Evolutionary conservation across 23 red algal genomes (phyloP), one percentile per base, ranked within the genome.

Genomic region (Gracilariopsis chorda): DNA sequence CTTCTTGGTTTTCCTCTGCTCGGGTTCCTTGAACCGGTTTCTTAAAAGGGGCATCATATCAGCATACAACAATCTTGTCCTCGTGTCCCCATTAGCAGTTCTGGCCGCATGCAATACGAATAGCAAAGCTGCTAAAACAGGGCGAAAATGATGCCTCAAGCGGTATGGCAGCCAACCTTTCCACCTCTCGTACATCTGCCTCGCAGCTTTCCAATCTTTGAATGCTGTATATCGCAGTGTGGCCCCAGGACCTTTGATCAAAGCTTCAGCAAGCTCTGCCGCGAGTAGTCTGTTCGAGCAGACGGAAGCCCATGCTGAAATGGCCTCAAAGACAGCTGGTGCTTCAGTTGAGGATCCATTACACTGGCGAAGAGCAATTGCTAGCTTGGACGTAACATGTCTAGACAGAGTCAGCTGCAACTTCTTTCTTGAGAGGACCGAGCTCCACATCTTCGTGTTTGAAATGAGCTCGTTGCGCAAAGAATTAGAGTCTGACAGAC

Each of bases 31-130:
- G 67, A 89, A 89, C 23, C 44, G 42, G 78, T 89, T 89, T 36
- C 65, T 77, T 17, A 89, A 23, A 12, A 89, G 69, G 29, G 59
- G 42, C 2, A 16, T 49, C 7, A 89, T 51, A 60, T 77, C 85
- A 3, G 65, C 70, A 47, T 77, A 11, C 12, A 48, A 37, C 40
- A 89, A 57, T 35, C 62, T 86, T 39, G 46, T 34, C 45, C 59
- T 68, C 58, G 5, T 4, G 0, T 36, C 82, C 10, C 52, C 14
- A 17, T 73, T 46, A 4, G 67, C 40, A 2, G 48, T 80, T 3
- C 45, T 48, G 30, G 59, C 85, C 6, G 88, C 76, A 51, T 91
- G 75, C 49, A 91, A 43, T 47, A 91, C 37, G 56, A 91, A 91
- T 12, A 91, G 43, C 43, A 91, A 61, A 7, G 58, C 88, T 16